These are phyloP conservation scores for Phylloboletellus chloephorus DNA, from an alignment of 1,284 basidiomycete species.

Conservation along the genomic window DNA sequence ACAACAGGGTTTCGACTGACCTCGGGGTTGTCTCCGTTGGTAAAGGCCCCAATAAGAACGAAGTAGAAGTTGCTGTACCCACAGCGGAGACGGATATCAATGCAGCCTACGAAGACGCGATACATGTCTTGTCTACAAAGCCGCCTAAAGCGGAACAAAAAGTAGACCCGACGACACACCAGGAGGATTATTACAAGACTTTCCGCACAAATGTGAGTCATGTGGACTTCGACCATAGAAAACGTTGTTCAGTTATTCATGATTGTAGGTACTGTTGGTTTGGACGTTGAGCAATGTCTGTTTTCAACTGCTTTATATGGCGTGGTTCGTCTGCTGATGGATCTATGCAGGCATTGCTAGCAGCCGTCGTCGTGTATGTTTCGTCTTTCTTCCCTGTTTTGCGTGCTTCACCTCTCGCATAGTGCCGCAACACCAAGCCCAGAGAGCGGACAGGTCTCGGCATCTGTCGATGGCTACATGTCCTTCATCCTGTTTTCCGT, in stretches of 20 bases:
- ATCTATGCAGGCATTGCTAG: constrained; percentile 55
- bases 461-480: constrained; percentile 72
- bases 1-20: constrained; percentile 81
- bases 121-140: constrained; percentile 70
- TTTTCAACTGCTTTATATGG: constrained; percentile 7
- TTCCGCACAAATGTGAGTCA: constrained; percentile 76
- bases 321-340: constrained; percentile 12
- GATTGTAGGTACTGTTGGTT: constrained; percentile 56
- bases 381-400: not conserved
- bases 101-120: constrained; percentile 79
- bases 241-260: constrained; percentile 8
- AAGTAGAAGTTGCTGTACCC: constrained; percentile 79
- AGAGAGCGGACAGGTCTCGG: constrained; percentile 34
- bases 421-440: constrained; percentile 46
- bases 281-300: constrained; percentile 82
- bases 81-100: constrained; percentile 84
- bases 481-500: constrained; percentile 79
- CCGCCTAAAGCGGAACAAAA: constrained; percentile 64
- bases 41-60: constrained; percentile 49
- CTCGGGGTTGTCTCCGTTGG: constrained; percentile 70
- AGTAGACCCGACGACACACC: constrained; percentile 60
- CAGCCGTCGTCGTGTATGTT: constrained; percentile 63
- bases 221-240: constrained; percentile 2
- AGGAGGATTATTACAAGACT: constrained; percentile 86
- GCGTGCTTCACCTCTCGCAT: constrained; percentile 1